phyloP scores from a whole-genome alignment of 2,329 filamentous ascomycete genomes.

The Fusarium mundagurra region DNA sequence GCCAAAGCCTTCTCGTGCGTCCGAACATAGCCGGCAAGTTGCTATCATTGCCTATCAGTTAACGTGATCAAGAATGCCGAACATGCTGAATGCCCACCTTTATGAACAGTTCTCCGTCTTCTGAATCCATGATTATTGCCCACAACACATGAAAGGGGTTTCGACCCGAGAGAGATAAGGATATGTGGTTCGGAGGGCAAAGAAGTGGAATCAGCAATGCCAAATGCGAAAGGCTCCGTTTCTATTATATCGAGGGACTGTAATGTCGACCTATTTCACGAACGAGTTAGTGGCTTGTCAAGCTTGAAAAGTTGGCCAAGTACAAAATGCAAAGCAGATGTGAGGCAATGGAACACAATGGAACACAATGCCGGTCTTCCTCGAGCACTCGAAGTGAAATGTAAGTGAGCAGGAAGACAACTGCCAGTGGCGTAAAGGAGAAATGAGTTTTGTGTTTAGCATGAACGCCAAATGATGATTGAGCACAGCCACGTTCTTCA shows the following conservation, averaged over 20 bases:
- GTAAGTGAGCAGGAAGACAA: slow-evolving; percentile 1
- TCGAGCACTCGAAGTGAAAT: slow-evolving; percentile 1
- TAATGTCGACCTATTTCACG: slow-evolving; percentile 37
- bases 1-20: slow-evolving; percentile 97
- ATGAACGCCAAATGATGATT: slow-evolving; percentile 23
- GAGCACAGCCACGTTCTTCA: slow-evolving; percentile 31
- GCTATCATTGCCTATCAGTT: slow-evolving; percentile 64
- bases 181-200: slow-evolving; percentile 1
- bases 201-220: slow-evolving; percentile 10
- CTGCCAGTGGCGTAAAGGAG: neutral
- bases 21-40: slow-evolving; percentile 94
- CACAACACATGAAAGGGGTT: slow-evolving; percentile 42
- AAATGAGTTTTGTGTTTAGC: slow-evolving; percentile 3
- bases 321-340: slow-evolving; percentile 15
- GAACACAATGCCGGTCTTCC: slow-evolving; percentile 4
- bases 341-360: slow-evolving; percentile 5
- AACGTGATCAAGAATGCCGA: neutral
- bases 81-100: slow-evolving; percentile 66
- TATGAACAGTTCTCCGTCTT: slow-evolving; percentile 90
- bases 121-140: slow-evolving; percentile 78
- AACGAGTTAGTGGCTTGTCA: slow-evolving; percentile 32
- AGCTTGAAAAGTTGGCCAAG: slow-evolving; percentile 7
- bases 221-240: slow-evolving; percentile 2
- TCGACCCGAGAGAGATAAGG: neutral
- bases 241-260: slow-evolving; percentile 23